These are phyloP conservation scores for Panaeolus cyanescens DNA, from an alignment of 768 basidiomycete genomes.

Conservation along the genomic window DNA sequence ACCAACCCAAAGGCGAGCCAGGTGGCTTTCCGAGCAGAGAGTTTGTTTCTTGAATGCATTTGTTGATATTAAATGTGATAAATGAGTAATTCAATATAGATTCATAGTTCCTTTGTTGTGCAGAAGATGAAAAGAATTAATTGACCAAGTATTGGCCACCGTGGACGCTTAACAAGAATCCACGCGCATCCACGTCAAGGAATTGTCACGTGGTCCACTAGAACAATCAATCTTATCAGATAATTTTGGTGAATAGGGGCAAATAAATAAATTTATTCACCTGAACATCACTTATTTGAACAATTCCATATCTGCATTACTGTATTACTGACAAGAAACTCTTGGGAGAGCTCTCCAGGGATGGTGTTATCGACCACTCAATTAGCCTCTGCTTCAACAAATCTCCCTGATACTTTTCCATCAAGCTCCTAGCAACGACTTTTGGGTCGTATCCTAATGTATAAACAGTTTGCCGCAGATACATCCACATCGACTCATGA, in stretches of 20 bases:
- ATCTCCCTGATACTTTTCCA: neutral
- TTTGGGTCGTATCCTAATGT: neutral
- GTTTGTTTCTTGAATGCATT: conserved; percentile 30
- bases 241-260: too few relatives aligned
- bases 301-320: neutral
- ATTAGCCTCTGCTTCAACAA: neutral
- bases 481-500: conserved; percentile 69
- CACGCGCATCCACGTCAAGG: neutral
- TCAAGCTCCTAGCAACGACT: neutral
- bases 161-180: neutral
- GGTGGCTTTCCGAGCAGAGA: conserved; percentile 45
- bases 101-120: neutral
- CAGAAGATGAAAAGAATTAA: neutral
- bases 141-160: neutral
- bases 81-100: neutral
- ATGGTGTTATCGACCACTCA: neutral
- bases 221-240: too few relatives aligned
- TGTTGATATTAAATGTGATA: conserved; percentile 2
- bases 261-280: too few relatives aligned
- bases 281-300: neutral
- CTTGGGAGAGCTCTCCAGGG: neutral
- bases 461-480: conserved; percentile 38
- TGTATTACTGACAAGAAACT: neutral
- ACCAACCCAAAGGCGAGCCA: conserved; percentile 67
- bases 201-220: neutral